These are phyloP conservation scores for Phytophthora sp. DNA, from an alignment of 352 stramenopile species.

Conservation along the genomic window DNA sequence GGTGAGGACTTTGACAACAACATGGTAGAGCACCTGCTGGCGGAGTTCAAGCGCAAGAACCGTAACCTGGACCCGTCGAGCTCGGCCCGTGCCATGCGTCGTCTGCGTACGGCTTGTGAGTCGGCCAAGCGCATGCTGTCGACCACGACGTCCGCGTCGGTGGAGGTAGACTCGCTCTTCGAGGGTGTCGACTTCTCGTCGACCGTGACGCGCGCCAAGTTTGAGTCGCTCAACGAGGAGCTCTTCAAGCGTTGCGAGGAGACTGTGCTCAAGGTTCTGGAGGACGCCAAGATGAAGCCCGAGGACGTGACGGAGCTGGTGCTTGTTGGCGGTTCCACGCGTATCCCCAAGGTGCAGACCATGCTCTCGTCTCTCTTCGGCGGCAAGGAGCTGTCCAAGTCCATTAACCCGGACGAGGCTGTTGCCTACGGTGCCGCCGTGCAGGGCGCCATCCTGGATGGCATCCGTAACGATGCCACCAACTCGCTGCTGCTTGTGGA, in stretches of 20 bases:
- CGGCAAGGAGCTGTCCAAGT: conserved; percentile 72
- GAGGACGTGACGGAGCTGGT: conserved; percentile 68
- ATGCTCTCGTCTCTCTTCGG: conserved; percentile 63
- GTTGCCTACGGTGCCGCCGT: conserved; percentile 80
- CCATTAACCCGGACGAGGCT: conserved; percentile 83
- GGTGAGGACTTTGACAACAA: conserved; percentile 96
- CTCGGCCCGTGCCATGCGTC: conserved; percentile 93
- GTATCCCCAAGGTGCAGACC: conserved; percentile 71
- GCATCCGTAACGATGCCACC: conserved; percentile 81
- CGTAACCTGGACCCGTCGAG: conserved; percentile 87
- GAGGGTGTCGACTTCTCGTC: conserved; percentile 96
- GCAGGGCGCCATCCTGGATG: conserved; percentile 67
- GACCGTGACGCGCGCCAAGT: conserved; percentile 92
- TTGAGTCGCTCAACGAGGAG: conserved; percentile 90
- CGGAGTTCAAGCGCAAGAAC: conserved; percentile 96
- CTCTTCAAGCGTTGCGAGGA: conserved; percentile 87
- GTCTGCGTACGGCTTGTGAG: conserved; percentile 97
- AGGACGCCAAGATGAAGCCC: conserved; percentile 73
- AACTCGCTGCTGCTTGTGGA: conserved; percentile 90
- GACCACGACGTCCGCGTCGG: conserved; percentile 90
- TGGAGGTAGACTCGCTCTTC: conserved; percentile 96
- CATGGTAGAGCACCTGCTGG: conserved; percentile 94
- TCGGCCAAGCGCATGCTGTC: conserved; percentile 97
- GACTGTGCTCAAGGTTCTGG: conserved; percentile 75
- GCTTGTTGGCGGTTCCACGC: conserved; percentile 62